These are phyloP conservation scores for Neurospora cerealis DNA, from an alignment of 495 filamentous ascomycete genomes.

Conservation along the genomic window DNA sequence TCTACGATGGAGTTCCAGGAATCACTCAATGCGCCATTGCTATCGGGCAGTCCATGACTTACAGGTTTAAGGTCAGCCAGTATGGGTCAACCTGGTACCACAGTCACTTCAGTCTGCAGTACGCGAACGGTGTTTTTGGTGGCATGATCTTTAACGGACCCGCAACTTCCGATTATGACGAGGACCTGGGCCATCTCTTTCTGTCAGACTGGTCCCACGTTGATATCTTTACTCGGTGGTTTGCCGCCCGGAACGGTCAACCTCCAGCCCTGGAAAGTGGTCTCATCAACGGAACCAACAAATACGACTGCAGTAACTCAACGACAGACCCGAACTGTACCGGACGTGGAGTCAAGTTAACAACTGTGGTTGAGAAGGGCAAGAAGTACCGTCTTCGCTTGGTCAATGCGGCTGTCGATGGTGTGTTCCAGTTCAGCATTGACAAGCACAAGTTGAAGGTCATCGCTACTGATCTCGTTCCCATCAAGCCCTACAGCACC, in stretches of 20 bases:
- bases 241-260: conserved; percentile 17
- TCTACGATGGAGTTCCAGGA: conserved; percentile 22
- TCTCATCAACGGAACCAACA: conserved; percentile 29
- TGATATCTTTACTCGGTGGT: conserved; percentile 21
- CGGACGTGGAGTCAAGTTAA: conserved; percentile 21
- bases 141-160: conserved; percentile 44
- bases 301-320: conserved; percentile 20
- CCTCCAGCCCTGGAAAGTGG: conserved; percentile 24
- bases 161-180: conserved; percentile 33
- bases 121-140: conserved; percentile 33
- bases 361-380: conserved; percentile 25
- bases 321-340: conserved; percentile 15
- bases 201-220: conserved; percentile 17
- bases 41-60: conserved; percentile 19
- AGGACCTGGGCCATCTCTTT: conserved; percentile 5
- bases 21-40: conserved; percentile 25
- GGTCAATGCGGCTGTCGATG: conserved; percentile 41
- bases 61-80: conserved; percentile 16
- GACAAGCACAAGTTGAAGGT: conserved; percentile 43
- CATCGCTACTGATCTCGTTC: conserved; percentile 41
- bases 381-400: conserved; percentile 41
- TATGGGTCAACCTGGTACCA: conserved; percentile 37
- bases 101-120: conserved; percentile 38
- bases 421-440: conserved; percentile 27
- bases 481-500: conserved; percentile 39